Evolutionary conservation across 345 rosid genomes (phyloP).

Genomic region (Salix exigua): DNA sequence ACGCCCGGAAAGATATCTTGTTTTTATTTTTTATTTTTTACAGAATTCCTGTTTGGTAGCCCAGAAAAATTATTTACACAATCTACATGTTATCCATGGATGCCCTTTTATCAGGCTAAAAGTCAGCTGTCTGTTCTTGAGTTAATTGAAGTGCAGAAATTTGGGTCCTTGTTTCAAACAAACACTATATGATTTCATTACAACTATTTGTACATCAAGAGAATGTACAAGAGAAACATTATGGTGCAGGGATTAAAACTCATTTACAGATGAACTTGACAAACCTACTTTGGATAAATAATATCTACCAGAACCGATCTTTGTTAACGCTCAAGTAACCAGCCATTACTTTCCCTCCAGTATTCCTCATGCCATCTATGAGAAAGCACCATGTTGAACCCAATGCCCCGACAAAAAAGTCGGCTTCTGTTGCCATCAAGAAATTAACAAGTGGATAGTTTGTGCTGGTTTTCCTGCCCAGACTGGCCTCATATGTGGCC

Average conservation of each 20-base stretch:
- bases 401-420: constrained; percentile 85
- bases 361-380: constrained; percentile 93
- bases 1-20: too few species aligned
- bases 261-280: constrained; percentile 3
- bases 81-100: too few species aligned
- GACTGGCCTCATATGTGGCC: constrained; percentile 82
- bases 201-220: background rate
- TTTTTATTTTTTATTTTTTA: too few species aligned
- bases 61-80: too few species aligned
- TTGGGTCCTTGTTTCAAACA: background rate
- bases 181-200: background rate
- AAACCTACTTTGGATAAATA: background rate
- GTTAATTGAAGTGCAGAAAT: background rate
- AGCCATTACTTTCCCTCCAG: constrained; percentile 91
- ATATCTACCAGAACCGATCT: constrained; percentile 81
- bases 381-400: constrained; percentile 98
- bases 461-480: constrained; percentile 87
- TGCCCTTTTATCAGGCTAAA: background rate
- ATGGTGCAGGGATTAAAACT: background rate
- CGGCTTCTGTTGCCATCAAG: constrained; percentile 83
- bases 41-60: too few species aligned
- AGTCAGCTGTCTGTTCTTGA: background rate
- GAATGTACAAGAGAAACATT: background rate
- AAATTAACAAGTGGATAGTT: constrained; percentile 93
- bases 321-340: constrained; percentile 92